Evolutionary conservation across 169 alveolate species (phyloP).

Genomic region (Cryptosporidium baileyi): DNA sequence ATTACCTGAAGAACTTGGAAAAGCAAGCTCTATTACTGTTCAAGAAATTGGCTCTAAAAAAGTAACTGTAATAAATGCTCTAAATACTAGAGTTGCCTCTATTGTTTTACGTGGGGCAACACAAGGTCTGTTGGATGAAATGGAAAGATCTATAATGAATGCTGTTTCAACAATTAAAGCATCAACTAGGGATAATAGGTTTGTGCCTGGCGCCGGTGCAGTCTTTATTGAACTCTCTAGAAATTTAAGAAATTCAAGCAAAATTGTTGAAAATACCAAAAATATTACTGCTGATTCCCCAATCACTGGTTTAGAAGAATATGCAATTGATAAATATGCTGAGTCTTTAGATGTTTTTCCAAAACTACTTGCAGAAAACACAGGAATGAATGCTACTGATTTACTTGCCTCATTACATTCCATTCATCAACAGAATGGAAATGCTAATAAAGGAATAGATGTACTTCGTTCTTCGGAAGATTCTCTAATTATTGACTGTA

Average conservation of each 20-base stretch:
- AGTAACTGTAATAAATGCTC: constrained; percentile 81
- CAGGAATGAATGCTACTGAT: constrained; percentile 91
- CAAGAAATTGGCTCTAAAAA: constrained; percentile 93
- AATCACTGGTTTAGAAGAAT: constrained; percentile 92
- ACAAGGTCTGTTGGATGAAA: constrained; percentile 95
- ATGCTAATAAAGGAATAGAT: constrained; percentile 50
- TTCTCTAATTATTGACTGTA: constrained; percentile 42
- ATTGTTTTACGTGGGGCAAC: constrained; percentile 97
- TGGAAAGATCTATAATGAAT: constrained; percentile 97
- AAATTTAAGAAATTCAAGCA: constrained; percentile 85
- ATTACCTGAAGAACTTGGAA: constrained; percentile 95
- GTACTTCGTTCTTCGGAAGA: constrained; percentile 9
- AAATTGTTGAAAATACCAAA: background rate
- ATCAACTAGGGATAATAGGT: constrained; percentile 85
- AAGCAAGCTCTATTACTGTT: constrained; percentile 88
- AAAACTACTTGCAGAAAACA: constrained; percentile 95
- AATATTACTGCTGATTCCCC: background rate
- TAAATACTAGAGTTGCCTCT: constrained; percentile 84
- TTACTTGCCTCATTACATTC: constrained; percentile 36
- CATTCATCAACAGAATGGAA: constrained; percentile 56
- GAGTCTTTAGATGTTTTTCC: constrained; percentile 96
- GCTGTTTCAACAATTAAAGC: constrained; percentile 89
- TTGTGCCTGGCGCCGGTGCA: constrained; percentile 97
- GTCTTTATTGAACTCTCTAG: constrained; percentile 91
- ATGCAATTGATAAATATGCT: constrained; percentile 97